A percentile compares a stretch with the other conserved stretches of the same genome.
These are phyloP conservation scores for Epichloe coenophiala DNA, from an alignment of 2,329 filamentous ascomycete species.

Conservation along the genomic window DNA sequence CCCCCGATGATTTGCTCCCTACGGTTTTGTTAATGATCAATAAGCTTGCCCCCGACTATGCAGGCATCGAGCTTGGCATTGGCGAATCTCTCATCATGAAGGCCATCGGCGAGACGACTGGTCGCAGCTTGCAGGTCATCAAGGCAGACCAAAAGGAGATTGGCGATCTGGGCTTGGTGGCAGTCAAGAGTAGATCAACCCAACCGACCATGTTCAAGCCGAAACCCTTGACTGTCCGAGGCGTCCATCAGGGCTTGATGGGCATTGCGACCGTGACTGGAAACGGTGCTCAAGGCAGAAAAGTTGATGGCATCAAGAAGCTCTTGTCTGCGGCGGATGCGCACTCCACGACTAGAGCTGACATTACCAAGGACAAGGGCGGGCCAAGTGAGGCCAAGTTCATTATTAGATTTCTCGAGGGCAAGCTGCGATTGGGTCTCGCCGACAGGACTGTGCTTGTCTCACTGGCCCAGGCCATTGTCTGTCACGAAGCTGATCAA, in stretches of 20 bases:
- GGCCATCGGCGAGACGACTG: conserved; percentile 87
- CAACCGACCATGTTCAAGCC: conserved; percentile 98
- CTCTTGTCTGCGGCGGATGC: conserved; percentile 82
- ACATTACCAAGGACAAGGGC: conserved; percentile 85
- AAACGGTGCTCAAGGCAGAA: conserved; percentile 76
- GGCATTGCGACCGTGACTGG: conserved; percentile 77
- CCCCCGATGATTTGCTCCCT: conserved; percentile 73
- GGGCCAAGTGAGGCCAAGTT: conserved; percentile 92
- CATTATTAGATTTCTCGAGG: conserved; percentile 83
- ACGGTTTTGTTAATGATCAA: conserved; percentile 95
- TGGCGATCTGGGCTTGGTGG: conserved; percentile 85
- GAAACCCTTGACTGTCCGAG: conserved; percentile 73
- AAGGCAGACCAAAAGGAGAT: conserved; percentile 95
- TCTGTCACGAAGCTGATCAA: conserved; percentile 65
- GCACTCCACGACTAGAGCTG: conserved; percentile 59
- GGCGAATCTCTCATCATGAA: conserved; percentile 99
- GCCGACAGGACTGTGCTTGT: conserved; percentile 89
- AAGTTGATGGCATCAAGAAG: conserved; percentile 93
- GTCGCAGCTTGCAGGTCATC: conserved; percentile 75
- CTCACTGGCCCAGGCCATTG: conserved; percentile 76
- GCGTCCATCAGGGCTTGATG: conserved; percentile 79
- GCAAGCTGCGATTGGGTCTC: conserved; percentile 80
- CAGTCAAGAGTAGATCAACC: conserved; percentile 86
- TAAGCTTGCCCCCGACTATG: conserved; percentile 92
- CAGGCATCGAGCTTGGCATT: conserved; percentile 94